Base-by-base conservation (phyloP, 1,284 basidiomycete genomes). In the Austroboletus olivaceoglutinosus region DNA sequence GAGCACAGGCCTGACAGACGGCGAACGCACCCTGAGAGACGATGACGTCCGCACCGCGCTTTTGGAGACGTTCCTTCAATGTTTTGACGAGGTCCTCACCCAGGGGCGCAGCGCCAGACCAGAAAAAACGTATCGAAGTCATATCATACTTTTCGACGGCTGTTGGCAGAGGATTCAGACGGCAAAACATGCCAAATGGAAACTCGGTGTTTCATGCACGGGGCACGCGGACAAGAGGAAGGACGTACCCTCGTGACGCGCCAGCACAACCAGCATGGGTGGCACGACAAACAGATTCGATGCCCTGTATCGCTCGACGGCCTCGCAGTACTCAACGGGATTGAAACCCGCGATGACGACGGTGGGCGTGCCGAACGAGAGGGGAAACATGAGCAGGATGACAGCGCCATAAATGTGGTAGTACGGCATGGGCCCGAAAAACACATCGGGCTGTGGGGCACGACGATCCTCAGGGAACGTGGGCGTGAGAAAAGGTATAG, bases 71-170 rank as follows among this genome's bases (percentile, higher is more conserved):
- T 7, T 69, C 65, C 42, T 62, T 62, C 0, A 80, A 67, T 19
- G 74, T 68, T 30, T 76, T 68, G 12, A 82, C 79, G 13, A 93
- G 74, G 10, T 81, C 76, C 1, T 73, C 72, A 2, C 87, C 83
- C 7, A 94, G 75, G 1, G 93, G 92, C 2, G 94, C 94, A 0
- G 92, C 94, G 6, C 91, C 93, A 1, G 82, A 89, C 57, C 85
- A 76, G 43, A 93, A 60, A 8, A 79, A 69, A 22, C 74, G 69
- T 15, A 96, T 65, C 2, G 79, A 78, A 5, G 75, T 79, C 45
- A 94, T 55, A 60, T 93, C 77, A 65, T 87, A 87, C 65, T 87
- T 78, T 42, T 82, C 77, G 2, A 89, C 76, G n/a, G 80, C 83
- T 75, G 70, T 67, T 41, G 0, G 13, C 21, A 13, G 4, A 7